phyloP scores from a whole-genome alignment of 2,329 filamentous ascomycete genomes.

The Apiospora aurea region DNA sequence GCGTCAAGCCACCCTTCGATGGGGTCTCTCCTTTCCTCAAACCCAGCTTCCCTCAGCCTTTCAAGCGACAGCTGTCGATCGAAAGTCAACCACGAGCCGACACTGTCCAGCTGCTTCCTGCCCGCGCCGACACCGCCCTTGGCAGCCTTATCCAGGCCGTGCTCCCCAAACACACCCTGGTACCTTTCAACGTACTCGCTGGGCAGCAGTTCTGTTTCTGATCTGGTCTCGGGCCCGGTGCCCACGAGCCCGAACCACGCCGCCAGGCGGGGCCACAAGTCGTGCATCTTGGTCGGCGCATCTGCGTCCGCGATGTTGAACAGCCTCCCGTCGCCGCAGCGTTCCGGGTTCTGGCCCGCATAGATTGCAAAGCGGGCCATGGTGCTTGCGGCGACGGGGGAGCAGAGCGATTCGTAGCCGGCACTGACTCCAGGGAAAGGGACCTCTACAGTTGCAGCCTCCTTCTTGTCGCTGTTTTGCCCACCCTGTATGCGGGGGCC shows the following conservation, averaged over 20 bases:
- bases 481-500: background rate
- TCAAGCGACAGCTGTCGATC: conserved; percentile 54
- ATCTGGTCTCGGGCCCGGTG: conserved; percentile 29
- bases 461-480: background rate
- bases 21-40: conserved; percentile 46
- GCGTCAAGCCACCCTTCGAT: conserved; percentile 50
- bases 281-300: conserved; percentile 37
- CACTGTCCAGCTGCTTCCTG: conserved; percentile 47
- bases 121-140: conserved; percentile 46
- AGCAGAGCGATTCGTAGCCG: conserved; percentile 38
- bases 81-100: conserved; percentile 56
- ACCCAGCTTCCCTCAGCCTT: conserved; percentile 48
- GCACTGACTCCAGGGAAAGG: conserved; percentile 41
- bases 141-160: conserved; percentile 36
- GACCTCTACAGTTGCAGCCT: conserved; percentile 28
- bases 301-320: conserved; percentile 44
- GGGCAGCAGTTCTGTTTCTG: conserved; percentile 30
- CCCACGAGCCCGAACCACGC: conserved; percentile 43
- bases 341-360: conserved; percentile 37
- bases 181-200: conserved; percentile 43
- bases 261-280: conserved; percentile 43
- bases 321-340: conserved; percentile 39
- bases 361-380: conserved; percentile 42
- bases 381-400: conserved; percentile 41
- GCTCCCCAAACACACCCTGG: conserved; percentile 39